Percentiles rank a stretch among this genome's conserved stretches.
Conservation (phyloP, 345 rosid species). For the Eucalyptus regnans region DNA sequence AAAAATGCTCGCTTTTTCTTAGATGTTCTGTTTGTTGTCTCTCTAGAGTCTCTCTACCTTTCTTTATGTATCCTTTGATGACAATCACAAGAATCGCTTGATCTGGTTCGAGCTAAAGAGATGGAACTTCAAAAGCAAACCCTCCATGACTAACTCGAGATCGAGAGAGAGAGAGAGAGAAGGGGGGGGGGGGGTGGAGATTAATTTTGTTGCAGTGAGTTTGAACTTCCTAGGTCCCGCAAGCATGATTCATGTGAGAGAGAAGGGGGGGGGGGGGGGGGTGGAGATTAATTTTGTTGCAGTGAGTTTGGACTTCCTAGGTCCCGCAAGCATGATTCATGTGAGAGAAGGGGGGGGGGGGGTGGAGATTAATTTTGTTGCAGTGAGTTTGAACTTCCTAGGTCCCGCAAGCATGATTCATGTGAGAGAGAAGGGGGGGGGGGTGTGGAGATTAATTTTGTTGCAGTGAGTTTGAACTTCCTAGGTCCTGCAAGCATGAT, state of each 20-base stretch:
- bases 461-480: background rate
- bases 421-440: background rate
- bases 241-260: background rate
- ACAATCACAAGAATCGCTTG: background rate
- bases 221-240: background rate
- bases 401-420: background rate
- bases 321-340: background rate
- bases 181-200: background rate
- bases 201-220: background rate
- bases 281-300: background rate
- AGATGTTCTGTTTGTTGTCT: background rate
- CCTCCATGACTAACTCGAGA: background rate
- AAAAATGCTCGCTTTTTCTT: background rate
- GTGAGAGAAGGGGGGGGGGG: too few relatives aligned
- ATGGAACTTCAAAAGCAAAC: background rate
- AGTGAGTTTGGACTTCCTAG: background rate
- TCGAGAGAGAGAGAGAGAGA: too few relatives aligned
- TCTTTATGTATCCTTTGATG: background rate
- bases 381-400: too few relatives aligned
- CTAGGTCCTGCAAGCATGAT: background rate
- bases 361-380: too few relatives aligned
- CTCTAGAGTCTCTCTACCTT: background rate
- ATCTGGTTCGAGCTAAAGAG: background rate
- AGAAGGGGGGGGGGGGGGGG: too few relatives aligned
- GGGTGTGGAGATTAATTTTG: background rate